These are phyloP conservation scores for Malania oleifera DNA, from an alignment of 164 flowering plant genomes.

Conservation along the genomic window DNA sequence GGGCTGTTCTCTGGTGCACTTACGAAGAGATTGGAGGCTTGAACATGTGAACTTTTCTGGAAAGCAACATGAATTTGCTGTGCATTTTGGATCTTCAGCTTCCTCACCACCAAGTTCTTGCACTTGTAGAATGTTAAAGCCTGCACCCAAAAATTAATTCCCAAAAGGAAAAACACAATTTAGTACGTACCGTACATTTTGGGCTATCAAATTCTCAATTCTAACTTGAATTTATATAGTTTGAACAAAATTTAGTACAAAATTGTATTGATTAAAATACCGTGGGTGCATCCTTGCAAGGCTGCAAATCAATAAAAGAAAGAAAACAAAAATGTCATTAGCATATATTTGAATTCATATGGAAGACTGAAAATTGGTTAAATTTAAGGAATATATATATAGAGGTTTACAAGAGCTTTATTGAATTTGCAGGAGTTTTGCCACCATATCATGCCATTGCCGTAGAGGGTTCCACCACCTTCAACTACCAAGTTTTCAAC, in stretches of 20 bases:
- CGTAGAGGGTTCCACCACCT: constrained; percentile 57
- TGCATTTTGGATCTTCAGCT: constrained; percentile 43
- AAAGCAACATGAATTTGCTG: constrained; percentile 74
- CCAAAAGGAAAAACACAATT: no score
- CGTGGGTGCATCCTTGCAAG: constrained; percentile 82
- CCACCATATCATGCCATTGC: constrained; percentile 72
- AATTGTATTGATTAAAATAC: constrained; percentile 38
- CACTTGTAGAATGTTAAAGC: constrained; percentile 61
- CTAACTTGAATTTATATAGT: no score
- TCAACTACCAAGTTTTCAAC: constrained; percentile 29
- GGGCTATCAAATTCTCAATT: no score
- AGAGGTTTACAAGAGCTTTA: constrained; percentile 28
- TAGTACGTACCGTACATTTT: no score
- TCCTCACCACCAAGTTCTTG: constrained; percentile 43
- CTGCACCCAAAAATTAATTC: constrained; percentile 24
- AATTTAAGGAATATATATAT: no score
- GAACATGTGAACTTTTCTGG: constrained; percentile 41
- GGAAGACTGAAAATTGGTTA: no score
- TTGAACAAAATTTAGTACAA: no score
- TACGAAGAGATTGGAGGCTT: constrained; percentile 33
- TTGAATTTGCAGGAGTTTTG: constrained; percentile 59
- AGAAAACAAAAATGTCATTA: no score
- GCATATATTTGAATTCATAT: no score
- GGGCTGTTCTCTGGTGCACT: constrained; percentile 62
- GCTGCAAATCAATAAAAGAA: constrained; percentile 43